Conservation (phyloP, 1,284 basidiomycete genomes). For the Pseudozyma flocculosa region DNA sequence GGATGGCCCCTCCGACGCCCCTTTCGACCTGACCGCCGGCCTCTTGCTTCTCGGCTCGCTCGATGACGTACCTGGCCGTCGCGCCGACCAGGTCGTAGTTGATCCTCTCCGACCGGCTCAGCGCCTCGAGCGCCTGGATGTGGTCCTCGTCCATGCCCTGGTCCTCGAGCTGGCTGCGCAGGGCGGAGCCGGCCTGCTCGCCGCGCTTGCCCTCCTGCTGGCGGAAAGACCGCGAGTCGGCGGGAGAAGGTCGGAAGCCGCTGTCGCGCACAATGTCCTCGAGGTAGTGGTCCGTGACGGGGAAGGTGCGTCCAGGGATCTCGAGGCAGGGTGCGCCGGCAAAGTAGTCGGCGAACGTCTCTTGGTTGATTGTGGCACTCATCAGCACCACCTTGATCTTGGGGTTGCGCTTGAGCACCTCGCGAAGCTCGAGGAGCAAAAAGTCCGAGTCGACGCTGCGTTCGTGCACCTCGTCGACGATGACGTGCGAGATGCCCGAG, state of each 20-base stretch:
- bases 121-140: conserved; percentile 66
- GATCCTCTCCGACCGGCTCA: conserved; percentile 68
- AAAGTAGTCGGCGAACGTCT: conserved; percentile 42
- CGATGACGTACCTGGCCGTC: conserved; percentile 70
- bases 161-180: conserved; percentile 63
- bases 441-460: conserved; percentile 87
- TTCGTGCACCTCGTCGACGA: conserved; percentile 93
- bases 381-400: conserved; percentile 72
- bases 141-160: conserved; percentile 65
- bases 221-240: conserved; percentile 19
- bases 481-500: conserved; percentile 74
- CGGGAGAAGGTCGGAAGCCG: conserved; percentile 53
- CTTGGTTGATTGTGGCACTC: conserved; percentile 49
- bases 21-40: conserved; percentile 59
- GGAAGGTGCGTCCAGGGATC: conserved; percentile 69
- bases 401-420: conserved; percentile 71
- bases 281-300: conserved; percentile 53
- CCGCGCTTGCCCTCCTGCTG: conserved; percentile 33
- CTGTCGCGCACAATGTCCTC: conserved; percentile 45
- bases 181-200: conserved; percentile 59
- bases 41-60: conserved; percentile 61
- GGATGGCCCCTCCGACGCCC: conserved; percentile 63
- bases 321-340: conserved; percentile 72
- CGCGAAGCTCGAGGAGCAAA: conserved; percentile 77
- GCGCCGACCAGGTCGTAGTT: conserved; percentile 77